Percentiles rank a stretch among this genome's conserved stretches.
Conservation (phyloP, 768 basidiomycete genomes). For the Leucosporidium yakuticum region DNA sequence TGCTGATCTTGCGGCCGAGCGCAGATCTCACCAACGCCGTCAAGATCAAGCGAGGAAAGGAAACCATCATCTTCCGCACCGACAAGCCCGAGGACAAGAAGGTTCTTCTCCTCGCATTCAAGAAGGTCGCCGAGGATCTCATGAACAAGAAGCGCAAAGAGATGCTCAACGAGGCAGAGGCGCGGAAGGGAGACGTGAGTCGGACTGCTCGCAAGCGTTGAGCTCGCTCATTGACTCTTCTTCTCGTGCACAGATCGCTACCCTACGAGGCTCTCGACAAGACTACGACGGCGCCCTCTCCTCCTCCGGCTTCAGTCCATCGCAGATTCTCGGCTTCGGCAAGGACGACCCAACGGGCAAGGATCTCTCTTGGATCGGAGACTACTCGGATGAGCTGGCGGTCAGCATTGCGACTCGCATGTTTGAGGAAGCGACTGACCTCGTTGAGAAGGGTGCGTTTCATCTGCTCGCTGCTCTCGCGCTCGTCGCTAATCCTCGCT, state of each 20-base stretch:
- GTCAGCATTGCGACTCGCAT: conserved; percentile 83
- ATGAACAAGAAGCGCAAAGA: conserved; percentile 83
- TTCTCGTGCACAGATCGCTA: background rate
- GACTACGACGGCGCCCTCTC: conserved; percentile 29
- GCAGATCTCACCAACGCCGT: conserved; percentile 82
- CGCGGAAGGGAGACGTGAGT: conserved; percentile 49
- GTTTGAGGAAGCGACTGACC: conserved; percentile 77
- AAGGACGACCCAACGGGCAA: conserved; percentile 70
- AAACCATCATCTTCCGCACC: conserved; percentile 88
- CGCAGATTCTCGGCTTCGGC: conserved; percentile 33
- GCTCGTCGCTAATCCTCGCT: background rate
- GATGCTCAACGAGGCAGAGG: conserved; percentile 58
- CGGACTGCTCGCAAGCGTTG: background rate
- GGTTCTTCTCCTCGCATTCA: conserved; percentile 71
- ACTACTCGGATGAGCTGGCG: conserved; percentile 84
- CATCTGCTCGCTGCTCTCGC: background rate
- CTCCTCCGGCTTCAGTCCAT: conserved; percentile 23
- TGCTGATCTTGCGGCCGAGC: conserved; percentile 35
- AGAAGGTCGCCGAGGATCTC: conserved; percentile 87
- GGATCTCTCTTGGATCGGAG: conserved; percentile 78
- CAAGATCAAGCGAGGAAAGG: conserved; percentile 87
- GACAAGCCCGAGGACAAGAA: conserved; percentile 79
- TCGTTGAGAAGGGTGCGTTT: conserved; percentile 70
- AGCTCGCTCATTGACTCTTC: background rate
- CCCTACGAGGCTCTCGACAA: conserved; percentile 12